Conservation (phyloP, 805 yeast genomes). For the Candida coquimbonensis region DNA sequence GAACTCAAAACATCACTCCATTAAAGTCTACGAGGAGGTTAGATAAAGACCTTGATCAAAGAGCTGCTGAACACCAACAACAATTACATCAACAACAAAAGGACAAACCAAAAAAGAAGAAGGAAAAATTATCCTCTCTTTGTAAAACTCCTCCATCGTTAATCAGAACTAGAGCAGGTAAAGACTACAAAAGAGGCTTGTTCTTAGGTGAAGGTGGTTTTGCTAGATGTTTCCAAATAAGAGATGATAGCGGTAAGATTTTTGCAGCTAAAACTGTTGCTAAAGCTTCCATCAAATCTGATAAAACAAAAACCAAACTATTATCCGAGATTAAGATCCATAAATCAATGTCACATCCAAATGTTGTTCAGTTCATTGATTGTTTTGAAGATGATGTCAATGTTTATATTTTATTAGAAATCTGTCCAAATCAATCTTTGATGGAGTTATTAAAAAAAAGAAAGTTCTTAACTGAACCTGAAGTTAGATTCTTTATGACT, state of each 20-base stretch:
- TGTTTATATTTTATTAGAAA: constrained; percentile 88
- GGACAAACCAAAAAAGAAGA: constrained; percentile 55
- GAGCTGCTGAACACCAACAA: constrained; percentile 11
- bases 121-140: constrained; percentile 81
- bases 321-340: constrained; percentile 94
- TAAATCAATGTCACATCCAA: constrained; percentile 79
- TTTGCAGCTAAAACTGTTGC: constrained; percentile 98
- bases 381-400: constrained; percentile 96
- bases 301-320: constrained; percentile 76
- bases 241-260: constrained; percentile 77
- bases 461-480: constrained; percentile 83
- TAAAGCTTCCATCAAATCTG: constrained; percentile 84
- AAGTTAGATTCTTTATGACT: constrained; percentile 81
- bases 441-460: constrained; percentile 88
- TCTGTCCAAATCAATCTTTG: constrained; percentile 90
- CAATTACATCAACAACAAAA: constrained; percentile 21
- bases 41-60: constrained; percentile 14
- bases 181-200: constrained; percentile 83
- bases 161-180: constrained; percentile 79
- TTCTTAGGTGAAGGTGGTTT: constrained; percentile 98
- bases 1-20: constrained; percentile 23
- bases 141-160: constrained; percentile 97
- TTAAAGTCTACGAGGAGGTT: constrained; percentile 23
- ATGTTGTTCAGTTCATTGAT: constrained; percentile 87
- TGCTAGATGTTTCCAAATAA: constrained; percentile 97